Conservation (phyloP, 2,329 filamentous ascomycete genomes). For the Penicillium sp. region DNA sequence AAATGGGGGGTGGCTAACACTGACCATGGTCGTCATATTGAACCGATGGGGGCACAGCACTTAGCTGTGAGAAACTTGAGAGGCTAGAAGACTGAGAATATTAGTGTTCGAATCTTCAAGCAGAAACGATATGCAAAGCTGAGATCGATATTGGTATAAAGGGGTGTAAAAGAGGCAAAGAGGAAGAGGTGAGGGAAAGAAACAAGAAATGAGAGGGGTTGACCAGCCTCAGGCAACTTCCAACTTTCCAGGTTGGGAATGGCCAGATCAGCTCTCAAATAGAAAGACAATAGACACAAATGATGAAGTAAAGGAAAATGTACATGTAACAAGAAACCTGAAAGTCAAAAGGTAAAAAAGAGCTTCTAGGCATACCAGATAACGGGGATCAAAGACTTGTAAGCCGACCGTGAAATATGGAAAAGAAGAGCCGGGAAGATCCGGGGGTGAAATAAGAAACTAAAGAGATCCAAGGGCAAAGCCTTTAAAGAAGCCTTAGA, state of each 20-base stretch:
- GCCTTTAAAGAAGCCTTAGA: constrained; percentile 21
- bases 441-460: neutral
- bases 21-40: constrained; percentile 43
- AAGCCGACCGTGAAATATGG: constrained; percentile 15
- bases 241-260: neutral
- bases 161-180: constrained; percentile 4
- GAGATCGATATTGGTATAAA: constrained; percentile 4
- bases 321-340: neutral
- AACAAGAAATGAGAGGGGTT: constrained; percentile 15
- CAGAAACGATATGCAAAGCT: neutral
- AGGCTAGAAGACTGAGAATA: constrained; percentile 5
- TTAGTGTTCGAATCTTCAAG: constrained; percentile 6
- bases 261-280: neutral
- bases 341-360: neutral
- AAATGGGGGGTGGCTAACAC: constrained; percentile 13
- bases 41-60: constrained; percentile 28
- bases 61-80: constrained; percentile 26
- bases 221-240: constrained; percentile 18
- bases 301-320: neutral
- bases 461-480: constrained; percentile 23
- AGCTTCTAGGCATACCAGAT: constrained; percentile 11
- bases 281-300: neutral
- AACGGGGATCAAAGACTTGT: constrained; percentile 10
- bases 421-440: neutral
- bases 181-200: constrained; percentile 11